Percentiles rank a stretch among this genome's conserved stretches.
phyloP scores from a whole-genome alignment of 495 filamentous ascomycete species.

The Tetracladium marchalianum region DNA sequence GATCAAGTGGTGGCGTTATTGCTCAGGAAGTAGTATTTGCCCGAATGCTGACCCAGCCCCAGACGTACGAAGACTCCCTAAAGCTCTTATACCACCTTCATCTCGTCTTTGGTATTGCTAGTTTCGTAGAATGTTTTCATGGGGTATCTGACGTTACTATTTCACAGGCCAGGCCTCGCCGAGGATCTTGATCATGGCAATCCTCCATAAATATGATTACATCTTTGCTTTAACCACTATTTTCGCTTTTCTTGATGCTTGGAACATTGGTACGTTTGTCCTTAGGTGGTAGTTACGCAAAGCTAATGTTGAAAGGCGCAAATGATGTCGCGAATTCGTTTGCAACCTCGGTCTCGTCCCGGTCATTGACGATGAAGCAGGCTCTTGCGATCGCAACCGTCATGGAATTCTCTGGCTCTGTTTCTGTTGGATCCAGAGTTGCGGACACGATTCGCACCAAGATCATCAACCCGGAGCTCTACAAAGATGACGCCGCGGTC shows the following conservation, averaged over 20 bases:
- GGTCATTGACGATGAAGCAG: constrained; percentile 37
- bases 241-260: constrained; percentile 18
- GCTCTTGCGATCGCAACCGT: constrained; percentile 38
- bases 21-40: too few species aligned
- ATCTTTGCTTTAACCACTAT: constrained; percentile 20
- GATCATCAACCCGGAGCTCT: constrained; percentile 34
- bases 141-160: too few species aligned
- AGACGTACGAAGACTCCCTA: too few species aligned
- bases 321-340: constrained; percentile 39
- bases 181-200: not conserved
- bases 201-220: constrained; percentile 20
- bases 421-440: constrained; percentile 40
- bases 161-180: too few species aligned
- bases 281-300: too few species aligned
- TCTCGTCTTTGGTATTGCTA: too few species aligned
- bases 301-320: constrained; percentile 9
- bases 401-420: constrained; percentile 42
- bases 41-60: too few species aligned
- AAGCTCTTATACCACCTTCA: too few species aligned
- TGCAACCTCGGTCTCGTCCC: constrained; percentile 31
- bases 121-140: too few species aligned
- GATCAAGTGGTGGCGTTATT: too few species aligned
- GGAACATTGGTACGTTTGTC: constrained; percentile 12
- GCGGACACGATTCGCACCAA: constrained; percentile 44
- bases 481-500: constrained; percentile 35